These are phyloP conservation scores for Mycosphaerella sp. DNA, from an alignment of 2,329 filamentous ascomycete species.

Conservation along the genomic window DNA sequence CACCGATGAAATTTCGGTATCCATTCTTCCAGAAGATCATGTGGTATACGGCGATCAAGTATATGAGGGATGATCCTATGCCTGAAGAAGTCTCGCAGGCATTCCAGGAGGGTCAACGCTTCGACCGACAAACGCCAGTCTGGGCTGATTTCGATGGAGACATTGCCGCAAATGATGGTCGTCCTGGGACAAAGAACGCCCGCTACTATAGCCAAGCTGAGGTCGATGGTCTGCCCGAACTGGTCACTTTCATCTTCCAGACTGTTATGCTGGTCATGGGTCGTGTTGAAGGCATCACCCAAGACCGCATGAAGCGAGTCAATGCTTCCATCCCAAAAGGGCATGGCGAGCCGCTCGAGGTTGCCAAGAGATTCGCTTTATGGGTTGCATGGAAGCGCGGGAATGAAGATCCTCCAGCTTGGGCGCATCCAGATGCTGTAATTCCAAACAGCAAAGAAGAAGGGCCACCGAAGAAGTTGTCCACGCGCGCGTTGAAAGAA, in stretches of 20 bases:
- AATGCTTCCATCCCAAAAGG: conserved; percentile 58
- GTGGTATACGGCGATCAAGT: conserved; percentile 61
- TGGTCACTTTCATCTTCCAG: conserved; percentile 56
- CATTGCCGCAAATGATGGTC: conserved; percentile 45
- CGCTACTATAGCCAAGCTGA: conserved; percentile 59
- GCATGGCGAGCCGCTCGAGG: conserved; percentile 54
- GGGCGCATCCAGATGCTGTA: conserved; percentile 54
- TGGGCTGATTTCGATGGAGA: conserved; percentile 53
- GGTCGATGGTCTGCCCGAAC: conserved; percentile 53
- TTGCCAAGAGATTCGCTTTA: conserved; percentile 54
- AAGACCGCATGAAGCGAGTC: conserved; percentile 54
- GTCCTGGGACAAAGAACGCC: conserved; percentile 46
- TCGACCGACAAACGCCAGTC: conserved; percentile 49
- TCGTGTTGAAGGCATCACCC: conserved; percentile 55
- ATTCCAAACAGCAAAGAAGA: conserved; percentile 47
- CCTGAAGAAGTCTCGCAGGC: conserved; percentile 50
- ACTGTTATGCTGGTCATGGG: conserved; percentile 57
- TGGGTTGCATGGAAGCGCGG: conserved; percentile 64
- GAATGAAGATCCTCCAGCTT: conserved; percentile 55
- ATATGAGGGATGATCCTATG: conserved; percentile 58
- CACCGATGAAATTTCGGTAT: conserved; percentile 59
- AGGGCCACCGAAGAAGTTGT: conserved; percentile 48
- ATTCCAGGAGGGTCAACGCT: conserved; percentile 51
- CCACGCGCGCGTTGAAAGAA: conserved; percentile 49
- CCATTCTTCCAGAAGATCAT: conserved; percentile 64